Percentiles rank a stretch among this genome's conserved stretches.
These are phyloP conservation scores for Paxillus rubicundulus DNA, from an alignment of 768 basidiomycete species.

Conservation along the genomic window DNA sequence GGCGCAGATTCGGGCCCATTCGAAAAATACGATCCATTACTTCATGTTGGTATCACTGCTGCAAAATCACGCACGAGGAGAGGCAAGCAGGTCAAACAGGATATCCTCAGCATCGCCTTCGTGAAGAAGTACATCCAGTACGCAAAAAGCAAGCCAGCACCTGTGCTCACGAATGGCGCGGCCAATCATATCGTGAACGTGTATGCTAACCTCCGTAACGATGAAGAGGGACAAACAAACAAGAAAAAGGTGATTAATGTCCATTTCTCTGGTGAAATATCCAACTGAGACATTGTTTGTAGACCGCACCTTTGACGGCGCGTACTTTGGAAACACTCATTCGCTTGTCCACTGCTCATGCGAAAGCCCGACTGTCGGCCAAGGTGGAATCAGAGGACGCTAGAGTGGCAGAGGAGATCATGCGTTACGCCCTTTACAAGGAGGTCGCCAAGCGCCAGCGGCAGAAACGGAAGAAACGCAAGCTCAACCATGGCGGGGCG, in stretches of 20 bases:
- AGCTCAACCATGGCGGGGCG: constrained; percentile 68
- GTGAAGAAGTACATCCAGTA: constrained; percentile 99
- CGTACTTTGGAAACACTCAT: constrained; percentile 98
- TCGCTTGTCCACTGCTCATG: constrained; percentile 96
- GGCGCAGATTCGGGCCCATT: constrained; percentile 63
- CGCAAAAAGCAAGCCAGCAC: constrained; percentile 84
- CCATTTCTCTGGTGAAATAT: not conserved
- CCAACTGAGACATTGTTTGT: constrained; percentile 14
- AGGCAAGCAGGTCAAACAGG: constrained; percentile 61
- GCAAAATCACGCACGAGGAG: constrained; percentile 51
- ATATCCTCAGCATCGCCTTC: constrained; percentile 89
- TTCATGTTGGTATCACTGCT: constrained; percentile 78
- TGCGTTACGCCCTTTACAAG: constrained; percentile 96
- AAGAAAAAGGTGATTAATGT: constrained; percentile 65
- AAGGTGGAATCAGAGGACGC: constrained; percentile 88
- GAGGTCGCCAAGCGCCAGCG: constrained; percentile 82
- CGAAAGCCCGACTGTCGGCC: constrained; percentile 86
- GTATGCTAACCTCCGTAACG: constrained; percentile 89
- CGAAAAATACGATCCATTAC: constrained; percentile 93
- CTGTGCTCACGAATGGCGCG: constrained; percentile 86
- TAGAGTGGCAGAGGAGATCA: constrained; percentile 86
- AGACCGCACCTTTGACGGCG: constrained; percentile 97
- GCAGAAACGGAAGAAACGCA: constrained; percentile 77
- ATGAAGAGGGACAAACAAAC: constrained; percentile 80
- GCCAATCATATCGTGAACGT: constrained; percentile 92